Conservation (phyloP, 805 yeast genomes). For the Millerago galiae region DNA sequence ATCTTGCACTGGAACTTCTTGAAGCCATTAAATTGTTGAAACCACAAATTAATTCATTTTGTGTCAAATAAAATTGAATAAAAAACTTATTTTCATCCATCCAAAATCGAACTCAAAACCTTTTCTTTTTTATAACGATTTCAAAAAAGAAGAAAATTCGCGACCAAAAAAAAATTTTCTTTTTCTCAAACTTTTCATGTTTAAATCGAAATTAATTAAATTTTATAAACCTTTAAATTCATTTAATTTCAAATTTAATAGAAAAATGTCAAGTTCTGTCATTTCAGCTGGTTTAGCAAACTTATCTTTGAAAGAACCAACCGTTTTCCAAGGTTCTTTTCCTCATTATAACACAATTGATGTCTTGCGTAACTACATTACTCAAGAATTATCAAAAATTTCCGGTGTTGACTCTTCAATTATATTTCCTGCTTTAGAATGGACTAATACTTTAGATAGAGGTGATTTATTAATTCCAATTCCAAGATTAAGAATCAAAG, state of each 20-base stretch:
- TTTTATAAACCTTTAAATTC: too few species aligned
- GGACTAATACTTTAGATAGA: slow-evolving; percentile 78
- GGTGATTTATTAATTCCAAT: slow-evolving; percentile 92
- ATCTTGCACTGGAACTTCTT: too few species aligned
- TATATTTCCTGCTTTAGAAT: slow-evolving; percentile 81
- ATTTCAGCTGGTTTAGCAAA: slow-evolving; percentile 27
- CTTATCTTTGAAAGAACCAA: slow-evolving; percentile 36
- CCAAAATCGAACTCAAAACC: too few species aligned
- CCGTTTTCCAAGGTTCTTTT: slow-evolving; percentile 47
- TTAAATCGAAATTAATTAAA: too few species aligned
- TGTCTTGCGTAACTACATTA: slow-evolving; percentile 81
- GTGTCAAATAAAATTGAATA: too few species aligned
- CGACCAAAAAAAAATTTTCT: too few species aligned
- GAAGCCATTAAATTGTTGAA: too few species aligned
- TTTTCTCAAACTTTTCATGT: too few species aligned
- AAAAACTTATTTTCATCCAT: too few species aligned
- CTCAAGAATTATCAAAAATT: slow-evolving; percentile 67
- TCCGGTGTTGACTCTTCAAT: slow-evolving; percentile 64
- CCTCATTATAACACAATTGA: slow-evolving; percentile 82
- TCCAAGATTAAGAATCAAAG: slow-evolving; percentile 85
- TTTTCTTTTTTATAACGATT: too few species aligned
- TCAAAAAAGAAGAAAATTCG: too few species aligned
- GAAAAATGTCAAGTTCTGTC: slow-evolving; percentile 22
- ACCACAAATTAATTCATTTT: too few species aligned
- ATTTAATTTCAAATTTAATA: neutral